Base-by-base conservation (phyloP, 2,329 filamentous ascomycete genomes). In the Fusarium sp. region DNA sequence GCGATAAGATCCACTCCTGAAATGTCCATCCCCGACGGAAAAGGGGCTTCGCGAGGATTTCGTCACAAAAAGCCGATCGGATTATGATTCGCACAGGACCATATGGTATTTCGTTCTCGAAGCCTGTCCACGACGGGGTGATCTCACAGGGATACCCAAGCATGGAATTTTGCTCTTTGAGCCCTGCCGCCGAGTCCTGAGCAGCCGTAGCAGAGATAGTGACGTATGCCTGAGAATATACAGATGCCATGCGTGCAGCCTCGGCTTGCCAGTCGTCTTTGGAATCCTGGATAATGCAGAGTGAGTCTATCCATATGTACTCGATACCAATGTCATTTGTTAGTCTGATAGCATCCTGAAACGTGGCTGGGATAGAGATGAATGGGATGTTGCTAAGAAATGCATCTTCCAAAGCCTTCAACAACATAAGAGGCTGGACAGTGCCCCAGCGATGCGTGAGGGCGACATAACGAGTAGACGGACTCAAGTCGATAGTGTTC, bases 241-340 rank as follows among this genome's bases (percentile, higher is more conserved):
- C 60, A 25, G 68, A 69, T 25, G 68, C 68, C 69, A 71, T 71
- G 38, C 61, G 55, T 15, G 65, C 52, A 25, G 69, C 68, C 53
- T 71, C 69, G 4, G 43, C 18, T 25, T 69, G 41, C 69, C 69
- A 71, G 25, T 71, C 69, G n/a, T 71, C 46, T 29, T 69, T 62
- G 24, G 65, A 72, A 44, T 71, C 69, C 34, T 71, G 69, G 6
- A 69, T 66, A 34, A 71, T 71, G 7, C 68, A 71, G 18, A 71
- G 60, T 4, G 68, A 72, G 20, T 71, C 69, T 24, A 71, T 71
- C 69, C 69, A 71, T 5, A 71, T 24, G 10, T 71, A 71, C 11
- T 62, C 60, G 6, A 72, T 47, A 5, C 29, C 61, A 9, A 71
- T 34, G 2, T 54, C 29, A 3, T 56, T 62, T 12, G 61, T 22